Evolutionary conservation across 257 asterid genomes (phyloP).

Genomic region (Jacaranda mimosifolia): DNA sequence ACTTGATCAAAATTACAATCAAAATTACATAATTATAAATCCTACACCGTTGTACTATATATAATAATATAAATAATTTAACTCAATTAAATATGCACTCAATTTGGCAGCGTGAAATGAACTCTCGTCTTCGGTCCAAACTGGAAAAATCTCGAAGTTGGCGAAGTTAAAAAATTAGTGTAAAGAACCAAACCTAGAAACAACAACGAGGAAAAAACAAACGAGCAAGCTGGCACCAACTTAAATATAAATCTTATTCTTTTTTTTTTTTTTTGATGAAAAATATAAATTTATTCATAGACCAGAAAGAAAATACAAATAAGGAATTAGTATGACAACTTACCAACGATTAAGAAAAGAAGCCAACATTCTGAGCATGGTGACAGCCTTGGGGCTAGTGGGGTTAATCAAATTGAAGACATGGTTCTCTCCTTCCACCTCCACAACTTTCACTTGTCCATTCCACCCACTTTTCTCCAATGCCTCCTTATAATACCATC

Average conservation of each 20-base stretch:
- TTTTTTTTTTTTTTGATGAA: too few species aligned
- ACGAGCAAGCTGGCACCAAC: conserved; percentile 9
- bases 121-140: not conserved
- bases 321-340: not conserved
- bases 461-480: conserved; percentile 52
- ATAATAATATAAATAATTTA: too few species aligned
- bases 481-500: conserved; percentile 41
- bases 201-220: not conserved
- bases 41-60: too few species aligned
- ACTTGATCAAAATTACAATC: too few species aligned
- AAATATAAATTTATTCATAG: too few species aligned
- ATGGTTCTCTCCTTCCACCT: conserved; percentile 48
- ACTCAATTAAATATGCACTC: too few species aligned
- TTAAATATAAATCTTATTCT: not conserved
- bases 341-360: conserved; percentile 41
- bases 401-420: conserved; percentile 46
- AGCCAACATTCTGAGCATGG: conserved; percentile 40
- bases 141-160: not conserved
- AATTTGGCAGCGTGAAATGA: too few species aligned
- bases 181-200: not conserved
- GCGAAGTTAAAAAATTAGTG: not conserved
- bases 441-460: conserved; percentile 49
- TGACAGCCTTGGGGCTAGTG: conserved; percentile 22
- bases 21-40: too few species aligned
- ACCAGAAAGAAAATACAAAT: too few species aligned